phyloP scores from a whole-genome alignment of 2,329 filamentous ascomycete genomes.

The Diaporthe sp. region DNA sequence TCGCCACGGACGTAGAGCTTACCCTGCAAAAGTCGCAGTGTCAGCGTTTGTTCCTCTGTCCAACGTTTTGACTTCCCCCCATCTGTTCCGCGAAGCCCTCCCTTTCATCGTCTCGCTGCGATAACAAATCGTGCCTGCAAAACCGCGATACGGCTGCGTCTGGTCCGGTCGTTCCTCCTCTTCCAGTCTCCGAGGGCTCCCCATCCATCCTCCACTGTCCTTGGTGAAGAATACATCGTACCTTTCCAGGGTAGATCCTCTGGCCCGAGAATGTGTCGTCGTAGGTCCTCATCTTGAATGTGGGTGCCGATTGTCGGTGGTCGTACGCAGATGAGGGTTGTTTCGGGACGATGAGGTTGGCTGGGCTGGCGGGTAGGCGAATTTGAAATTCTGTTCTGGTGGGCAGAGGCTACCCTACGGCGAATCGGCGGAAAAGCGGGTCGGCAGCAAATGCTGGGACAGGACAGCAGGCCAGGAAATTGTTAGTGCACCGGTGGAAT shows the following conservation, averaged over 20 bases:
- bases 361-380: slow-evolving; percentile 27
- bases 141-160: background rate
- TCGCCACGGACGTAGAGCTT: slow-evolving; percentile 99
- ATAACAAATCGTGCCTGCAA: background rate
- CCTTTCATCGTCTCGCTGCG: background rate
- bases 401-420: slow-evolving; percentile 28
- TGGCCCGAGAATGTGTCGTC: slow-evolving; percentile 74
- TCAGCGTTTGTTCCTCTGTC: slow-evolving; percentile 41
- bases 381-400: slow-evolving; percentile 37
- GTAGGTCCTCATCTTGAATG: slow-evolving; percentile 72
- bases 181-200: slow-evolving; percentile 15
- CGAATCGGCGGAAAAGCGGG: slow-evolving; percentile 1
- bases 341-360: slow-evolving; percentile 35
- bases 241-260: slow-evolving; percentile 76
- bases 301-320: slow-evolving; percentile 50
- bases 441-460: background rate
- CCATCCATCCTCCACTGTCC: background rate
- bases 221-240: slow-evolving; percentile 52
- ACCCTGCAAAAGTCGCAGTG: slow-evolving; percentile 70
- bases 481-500: slow-evolving; percentile 13
- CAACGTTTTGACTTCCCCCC: background rate
- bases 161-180: slow-evolving; percentile 15
- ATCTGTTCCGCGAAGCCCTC: background rate
- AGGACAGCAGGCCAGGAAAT: slow-evolving; percentile 2
- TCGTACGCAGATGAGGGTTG: slow-evolving; percentile 43